Evolutionary conservation across 108 stramenopile species (phyloP), one percentile per base, ranked within the genome.

Genomic region (Licmophora abbreviata): DNA sequence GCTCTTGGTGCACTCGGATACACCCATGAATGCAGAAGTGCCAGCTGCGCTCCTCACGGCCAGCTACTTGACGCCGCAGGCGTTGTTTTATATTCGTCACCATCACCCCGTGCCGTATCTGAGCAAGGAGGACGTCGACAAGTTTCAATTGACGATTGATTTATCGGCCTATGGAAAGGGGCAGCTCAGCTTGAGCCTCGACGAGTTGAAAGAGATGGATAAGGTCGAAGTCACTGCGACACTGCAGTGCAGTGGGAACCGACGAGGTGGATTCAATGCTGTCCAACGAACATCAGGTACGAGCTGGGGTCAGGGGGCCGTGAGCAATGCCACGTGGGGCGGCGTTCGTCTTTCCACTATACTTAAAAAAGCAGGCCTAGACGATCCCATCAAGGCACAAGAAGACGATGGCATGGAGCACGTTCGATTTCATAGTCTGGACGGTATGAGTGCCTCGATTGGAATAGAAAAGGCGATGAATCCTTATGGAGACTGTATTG

Each of bases 241-340:
- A 4, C 73, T 99, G 28, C 98, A 99, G 64, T 99, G 98, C 68
- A 92, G 84, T 61, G 98, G 98, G 1, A 99, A 99, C 64, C 86
- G 98, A 17, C 86, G 96, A 8, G 64, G 73, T 43, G 92, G 81
- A 21, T 85, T 94, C 64, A 82, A 85, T 48, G 64, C 64, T 9
- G 77, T 88, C 25, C 69, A 77, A 45, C 67, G 78, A 31, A 93
- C 95, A 4, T 85, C 78, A 31, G 96, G 95, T 17, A 82, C 95
- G 8, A 48, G 72, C 10, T 99, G 95, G 96, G 76, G 82, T 14
- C 79, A 81, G 61, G 93, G 87, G 12, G 96, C 96, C 5, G 87
- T 97, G 21, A 76, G 84, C 36, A 99, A 81, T 11, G 95, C 96
- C 27, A 81, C 74, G 49, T 99, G 96, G 95, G 75, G 73, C 23